Conservation (phyloP, 1,284 basidiomycete genomes). For the Lentinus polychrous region DNA sequence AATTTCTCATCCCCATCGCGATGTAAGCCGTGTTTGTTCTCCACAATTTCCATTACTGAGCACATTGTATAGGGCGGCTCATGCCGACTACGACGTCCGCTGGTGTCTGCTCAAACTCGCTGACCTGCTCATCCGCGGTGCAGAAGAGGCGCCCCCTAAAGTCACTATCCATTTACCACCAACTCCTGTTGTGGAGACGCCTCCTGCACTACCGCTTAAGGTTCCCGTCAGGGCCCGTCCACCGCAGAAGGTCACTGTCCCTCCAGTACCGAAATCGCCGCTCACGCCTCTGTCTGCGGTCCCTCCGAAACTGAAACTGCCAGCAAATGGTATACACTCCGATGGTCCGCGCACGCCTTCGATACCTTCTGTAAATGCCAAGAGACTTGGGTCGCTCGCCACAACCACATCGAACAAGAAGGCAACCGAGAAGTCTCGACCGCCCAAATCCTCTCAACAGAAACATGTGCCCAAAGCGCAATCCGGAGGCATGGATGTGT, state of each 20-base stretch:
- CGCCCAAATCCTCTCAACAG: constrained; percentile 13
- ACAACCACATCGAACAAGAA: constrained; percentile 23
- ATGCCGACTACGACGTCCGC: constrained; percentile 82
- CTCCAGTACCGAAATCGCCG: constrained; percentile 38
- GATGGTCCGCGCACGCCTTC: constrained; percentile 10
- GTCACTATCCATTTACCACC: constrained; percentile 80
- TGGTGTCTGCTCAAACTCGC: constrained; percentile 90
- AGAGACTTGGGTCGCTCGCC: constrained; percentile 12
- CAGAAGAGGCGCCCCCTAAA: constrained; percentile 80
- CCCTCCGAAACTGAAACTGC: constrained; percentile 52
- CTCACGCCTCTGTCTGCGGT: constrained; percentile 21
- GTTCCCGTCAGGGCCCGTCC: constrained; percentile 34
- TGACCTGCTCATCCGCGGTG: constrained; percentile 81
- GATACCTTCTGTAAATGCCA: constrained; percentile 18
- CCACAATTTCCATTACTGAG: constrained; percentile 7
- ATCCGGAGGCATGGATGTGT: constrained; percentile 72
- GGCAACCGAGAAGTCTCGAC: constrained; percentile 17
- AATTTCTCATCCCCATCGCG: constrained; percentile 74
- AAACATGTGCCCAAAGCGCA: constrained; percentile 65
- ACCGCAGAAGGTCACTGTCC: constrained; percentile 35
- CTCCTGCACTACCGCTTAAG: constrained; percentile 49
- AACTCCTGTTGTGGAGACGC: constrained; percentile 61
- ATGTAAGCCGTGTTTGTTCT: constrained; percentile 43
- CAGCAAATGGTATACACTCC: constrained; percentile 25
- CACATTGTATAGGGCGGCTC: constrained; percentile 45